A percentile compares a stretch with the other conserved stretches of the same genome.
These are phyloP conservation scores for Penstemon eatonii DNA, from an alignment of 257 asterid genomes.

Conservation along the genomic window DNA sequence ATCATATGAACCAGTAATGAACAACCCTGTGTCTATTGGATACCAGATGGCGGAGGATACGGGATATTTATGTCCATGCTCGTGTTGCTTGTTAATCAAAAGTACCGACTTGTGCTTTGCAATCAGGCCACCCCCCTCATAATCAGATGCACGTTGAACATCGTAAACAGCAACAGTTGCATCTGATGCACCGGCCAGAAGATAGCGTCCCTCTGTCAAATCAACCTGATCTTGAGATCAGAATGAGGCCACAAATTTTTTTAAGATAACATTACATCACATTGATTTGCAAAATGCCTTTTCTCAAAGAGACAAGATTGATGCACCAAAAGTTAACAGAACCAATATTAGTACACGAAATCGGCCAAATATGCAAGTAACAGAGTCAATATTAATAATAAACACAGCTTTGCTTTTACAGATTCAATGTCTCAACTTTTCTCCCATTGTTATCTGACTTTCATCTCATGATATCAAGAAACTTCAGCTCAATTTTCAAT, in stretches of 20 bases:
- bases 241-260: conserved; percentile 42
- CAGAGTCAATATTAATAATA: conserved; percentile 1
- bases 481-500: not conserved
- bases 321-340: conserved; percentile 3
- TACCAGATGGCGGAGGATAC: conserved; percentile 91
- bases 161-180: conserved; percentile 90
- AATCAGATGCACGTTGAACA: conserved; percentile 66
- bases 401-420: not conserved
- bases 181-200: conserved; percentile 85
- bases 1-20: conserved; percentile 92
- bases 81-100: conserved; percentile 82
- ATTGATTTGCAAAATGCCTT: conserved; percentile 12
- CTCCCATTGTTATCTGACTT: not conserved
- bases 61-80: conserved; percentile 77
- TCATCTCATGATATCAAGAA: conserved; percentile 10
- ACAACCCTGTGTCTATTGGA: conserved; percentile 93
- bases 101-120: conserved; percentile 71
- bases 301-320: conserved; percentile 12
- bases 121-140: conserved; percentile 63
- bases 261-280: conserved; percentile 27
- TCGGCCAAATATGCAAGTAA: conserved; percentile 18
- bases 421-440: conserved; percentile 9
- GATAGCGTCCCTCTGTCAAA: conserved; percentile 95
- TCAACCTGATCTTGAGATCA: conserved; percentile 91
- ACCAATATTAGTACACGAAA: conserved; percentile 1